Evolutionary conservation across 2,329 filamentous ascomycete species (phyloP).

Genomic region (Polychaeton citri): DNA sequence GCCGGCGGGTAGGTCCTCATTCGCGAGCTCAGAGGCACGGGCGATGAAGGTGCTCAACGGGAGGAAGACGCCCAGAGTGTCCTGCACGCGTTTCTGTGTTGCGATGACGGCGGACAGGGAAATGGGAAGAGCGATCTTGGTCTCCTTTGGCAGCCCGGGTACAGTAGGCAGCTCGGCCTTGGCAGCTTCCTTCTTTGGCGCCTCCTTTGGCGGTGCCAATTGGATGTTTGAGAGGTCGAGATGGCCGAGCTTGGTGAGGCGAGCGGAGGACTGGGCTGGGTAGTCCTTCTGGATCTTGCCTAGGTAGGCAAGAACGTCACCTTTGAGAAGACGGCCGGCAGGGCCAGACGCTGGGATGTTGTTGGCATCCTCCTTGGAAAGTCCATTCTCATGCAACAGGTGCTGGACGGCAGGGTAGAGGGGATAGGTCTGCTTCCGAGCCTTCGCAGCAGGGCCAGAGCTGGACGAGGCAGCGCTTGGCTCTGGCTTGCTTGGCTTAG

Average conservation of each 20-base stretch:
- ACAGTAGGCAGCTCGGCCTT: constrained; percentile 33
- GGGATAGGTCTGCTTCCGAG: constrained; percentile 55
- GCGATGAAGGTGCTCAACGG: constrained; percentile 78
- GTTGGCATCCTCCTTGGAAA: constrained; percentile 61
- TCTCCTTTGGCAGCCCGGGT: constrained; percentile 31
- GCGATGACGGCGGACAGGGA: constrained; percentile 67
- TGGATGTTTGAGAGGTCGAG: constrained; percentile 95
- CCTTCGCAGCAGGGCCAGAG: constrained; percentile 23
- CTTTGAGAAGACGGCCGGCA: constrained; percentile 79
- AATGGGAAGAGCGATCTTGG: constrained; percentile 58
- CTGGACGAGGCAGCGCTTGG: constrained; percentile 5
- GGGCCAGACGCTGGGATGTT: constrained; percentile 83
- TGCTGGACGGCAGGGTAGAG: constrained; percentile 73
- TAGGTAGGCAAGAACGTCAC: constrained; percentile 82
- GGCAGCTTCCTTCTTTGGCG: constrained; percentile 27
- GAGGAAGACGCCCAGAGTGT: constrained; percentile 64
- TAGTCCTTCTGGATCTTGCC: constrained; percentile 62
- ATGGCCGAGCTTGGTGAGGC: constrained; percentile 62
- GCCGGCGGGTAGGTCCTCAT: constrained; percentile 65
- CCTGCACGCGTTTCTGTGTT: constrained; percentile 66
- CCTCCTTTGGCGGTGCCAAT: constrained; percentile 36
- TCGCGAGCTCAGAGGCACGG: constrained; percentile 74
- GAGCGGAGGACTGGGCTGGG: constrained; percentile 55
- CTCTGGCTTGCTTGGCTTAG: constrained; percentile 16
- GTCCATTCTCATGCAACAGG: constrained; percentile 64